A percentile compares a stretch with the other conserved stretches of the same genome.
phyloP scores from a whole-genome alignment of 306 rosid species.

The Gynostemma pentaphyllum region DNA sequence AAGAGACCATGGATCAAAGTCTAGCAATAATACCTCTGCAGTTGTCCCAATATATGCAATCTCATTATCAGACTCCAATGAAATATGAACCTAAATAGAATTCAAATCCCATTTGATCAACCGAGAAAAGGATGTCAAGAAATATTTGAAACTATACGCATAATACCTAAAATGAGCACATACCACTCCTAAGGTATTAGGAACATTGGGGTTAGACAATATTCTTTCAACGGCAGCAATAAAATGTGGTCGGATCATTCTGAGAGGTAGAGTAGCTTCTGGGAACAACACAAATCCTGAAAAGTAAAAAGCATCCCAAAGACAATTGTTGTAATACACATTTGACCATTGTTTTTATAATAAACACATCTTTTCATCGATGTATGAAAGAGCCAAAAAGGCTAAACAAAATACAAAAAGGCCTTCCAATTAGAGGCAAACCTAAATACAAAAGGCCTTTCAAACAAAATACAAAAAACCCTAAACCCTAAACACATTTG shows the following conservation, averaged over 20 bases:
- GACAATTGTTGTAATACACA: not conserved
- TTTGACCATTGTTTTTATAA: too few relatives aligned
- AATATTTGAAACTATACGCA: not conserved
- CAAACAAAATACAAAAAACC: too few relatives aligned
- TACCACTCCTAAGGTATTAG: conserved; percentile 81
- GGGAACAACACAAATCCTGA: conserved; percentile 95
- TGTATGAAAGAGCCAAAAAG: too few relatives aligned
- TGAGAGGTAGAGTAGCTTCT: conserved; percentile 72
- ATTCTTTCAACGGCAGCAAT: conserved; percentile 66
- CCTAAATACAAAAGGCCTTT: too few relatives aligned
- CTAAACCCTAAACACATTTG: too few relatives aligned
- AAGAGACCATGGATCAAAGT: not conserved
- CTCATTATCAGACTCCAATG: conserved; percentile 25
- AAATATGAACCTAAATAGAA: conserved; percentile 43
- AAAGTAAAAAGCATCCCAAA: not conserved
- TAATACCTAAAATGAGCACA: conserved; percentile 19
- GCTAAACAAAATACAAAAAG: too few relatives aligned
- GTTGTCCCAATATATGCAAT: conserved; percentile 73
- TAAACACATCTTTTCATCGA: too few relatives aligned
- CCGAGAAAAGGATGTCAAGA: not conserved
- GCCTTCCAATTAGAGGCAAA: too few relatives aligned
- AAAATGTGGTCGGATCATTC: conserved; percentile 53
- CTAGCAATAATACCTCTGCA: conserved; percentile 52
- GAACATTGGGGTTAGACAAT: conserved; percentile 48
- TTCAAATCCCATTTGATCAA: conserved; percentile 10